These are phyloP conservation scores for Pythium rishiriense DNA, from an alignment of 352 stramenopile genomes.

Conservation along the genomic window DNA sequence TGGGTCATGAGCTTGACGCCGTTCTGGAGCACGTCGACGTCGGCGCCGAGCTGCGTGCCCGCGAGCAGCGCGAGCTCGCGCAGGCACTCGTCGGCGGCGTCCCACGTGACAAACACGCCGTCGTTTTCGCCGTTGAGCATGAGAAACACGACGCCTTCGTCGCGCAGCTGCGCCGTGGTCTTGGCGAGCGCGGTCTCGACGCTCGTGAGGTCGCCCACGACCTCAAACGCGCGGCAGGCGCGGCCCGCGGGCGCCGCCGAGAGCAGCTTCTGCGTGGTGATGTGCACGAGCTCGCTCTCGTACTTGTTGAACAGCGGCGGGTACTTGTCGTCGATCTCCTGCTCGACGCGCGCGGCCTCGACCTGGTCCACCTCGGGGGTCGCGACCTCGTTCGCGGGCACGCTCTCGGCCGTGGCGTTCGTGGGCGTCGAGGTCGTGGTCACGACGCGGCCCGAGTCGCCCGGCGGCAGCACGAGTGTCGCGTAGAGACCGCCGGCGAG, in stretches of 20 bases:
- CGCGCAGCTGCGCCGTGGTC: slow-evolving; percentile 32
- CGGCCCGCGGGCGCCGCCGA: slow-evolving; percentile 2
- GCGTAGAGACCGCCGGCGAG: slow-evolving; percentile 34
- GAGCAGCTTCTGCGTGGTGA: slow-evolving; percentile 48
- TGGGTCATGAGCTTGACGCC: slow-evolving; percentile 62
- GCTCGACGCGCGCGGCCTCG: slow-evolving; percentile 17
- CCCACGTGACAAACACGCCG: slow-evolving; percentile 47
- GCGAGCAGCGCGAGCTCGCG: slow-evolving; percentile 45
- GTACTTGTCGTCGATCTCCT: slow-evolving; percentile 24
- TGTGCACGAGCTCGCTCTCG: slow-evolving; percentile 49
- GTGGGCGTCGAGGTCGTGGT: slow-evolving; percentile 7
- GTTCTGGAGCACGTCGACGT: slow-evolving; percentile 48
- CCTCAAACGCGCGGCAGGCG: slow-evolving; percentile 33
- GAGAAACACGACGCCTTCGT: slow-evolving; percentile 48
- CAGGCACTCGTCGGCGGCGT: slow-evolving; percentile 36
- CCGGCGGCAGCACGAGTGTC: slow-evolving; percentile 15
- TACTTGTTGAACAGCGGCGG: slow-evolving; percentile 49
- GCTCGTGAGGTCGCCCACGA: slow-evolving; percentile 32
- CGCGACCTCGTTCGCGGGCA: background rate
- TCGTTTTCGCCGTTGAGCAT: slow-evolving; percentile 73
- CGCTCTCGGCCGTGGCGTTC: slow-evolving; percentile 12
- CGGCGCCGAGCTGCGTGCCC: slow-evolving; percentile 39
- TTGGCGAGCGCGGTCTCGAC: slow-evolving; percentile 40
- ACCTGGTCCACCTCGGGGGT: slow-evolving; percentile 15
- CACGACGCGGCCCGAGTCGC: slow-evolving; percentile 1